Evolutionary conservation across 192 early-diverging fungal genomes (phyloP), one percentile per base, ranked within the genome.

Genomic region (Rhizophagus prolifer): DNA sequence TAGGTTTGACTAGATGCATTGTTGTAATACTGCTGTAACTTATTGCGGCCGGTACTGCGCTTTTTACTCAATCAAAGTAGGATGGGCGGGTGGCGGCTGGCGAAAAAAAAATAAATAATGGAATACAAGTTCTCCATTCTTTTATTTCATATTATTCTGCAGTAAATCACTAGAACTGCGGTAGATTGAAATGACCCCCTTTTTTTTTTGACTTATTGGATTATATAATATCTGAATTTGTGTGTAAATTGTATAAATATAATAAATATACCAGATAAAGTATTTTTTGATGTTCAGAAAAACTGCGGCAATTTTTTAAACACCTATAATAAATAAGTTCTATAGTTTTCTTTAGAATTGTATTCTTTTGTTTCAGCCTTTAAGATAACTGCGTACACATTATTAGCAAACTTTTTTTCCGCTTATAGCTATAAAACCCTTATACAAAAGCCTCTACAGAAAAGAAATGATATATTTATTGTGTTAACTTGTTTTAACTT

Each of bases 391-490:
- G 50, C 50, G 50, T 54, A 54, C 19, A 21, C 50, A 54, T 19
- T 54, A 21, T 54, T 54, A 54, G 50, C 19, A 2, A 19, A 54
- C 50, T 19, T 54, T 54, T 54, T 21, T 21, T n/a, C 50, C 16
- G 16, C 14, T 54, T 54, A 54, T 54, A 54, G 19, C 50, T 54
- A 54, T 54, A 54, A 54, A 54, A 54, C 50, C 50, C 50, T 54
- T 54, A 54, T 7, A 21, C 4, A 54, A 54, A 50, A 54, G 19
- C 50, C 16, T 54, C 50, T 19, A 54, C 50, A 2, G 50, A 21
- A 19, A 63, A 63, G 61, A 63, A 63, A 63, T 63, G 61, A 8
- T 63, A 63, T 63, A 63, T 63, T n/a, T 63, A 30, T 30, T 63
- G 14, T 67, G 19, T 9, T 67, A 36, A 67, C 19, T 54, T 54